Percentiles rank a stretch among this genome's conserved stretches.
Conservation (phyloP, 768 basidiomycete species). For the Pisolithus tinctorius region DNA sequence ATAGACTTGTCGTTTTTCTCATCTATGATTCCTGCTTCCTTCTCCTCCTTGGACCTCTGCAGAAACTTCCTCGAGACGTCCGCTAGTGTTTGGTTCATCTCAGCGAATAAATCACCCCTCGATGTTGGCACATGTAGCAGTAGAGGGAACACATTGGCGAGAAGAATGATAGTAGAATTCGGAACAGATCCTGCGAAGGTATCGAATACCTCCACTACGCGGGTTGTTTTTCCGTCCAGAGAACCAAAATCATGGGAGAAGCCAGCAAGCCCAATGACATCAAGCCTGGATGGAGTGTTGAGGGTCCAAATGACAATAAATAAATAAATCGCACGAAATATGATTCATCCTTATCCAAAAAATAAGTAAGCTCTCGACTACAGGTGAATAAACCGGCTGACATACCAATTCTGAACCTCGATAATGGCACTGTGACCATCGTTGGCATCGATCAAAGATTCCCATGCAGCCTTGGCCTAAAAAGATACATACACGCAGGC, state of each 20-base stretch:
- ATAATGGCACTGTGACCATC: slow-evolving; percentile 1
- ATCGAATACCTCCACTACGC: slow-evolving; percentile 22
- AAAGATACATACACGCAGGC: background rate
- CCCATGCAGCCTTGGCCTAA: slow-evolving; percentile 17
- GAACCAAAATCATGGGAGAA: slow-evolving; percentile 33
- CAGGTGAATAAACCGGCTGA: background rate
- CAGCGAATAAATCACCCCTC: slow-evolving; percentile 14
- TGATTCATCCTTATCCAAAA: slow-evolving; percentile 3
- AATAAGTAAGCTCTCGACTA: background rate
- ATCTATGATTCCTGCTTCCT: no score
- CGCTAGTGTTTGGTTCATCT: slow-evolving; percentile 24
- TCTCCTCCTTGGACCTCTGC: background rate
- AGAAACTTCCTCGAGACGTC: slow-evolving; percentile 29
- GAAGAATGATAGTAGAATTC: slow-evolving; percentile 12
- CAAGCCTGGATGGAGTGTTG: slow-evolving; percentile 23
- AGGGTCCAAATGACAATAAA: background rate
- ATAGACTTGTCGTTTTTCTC: no score
- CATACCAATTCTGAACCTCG: slow-evolving; percentile 7
- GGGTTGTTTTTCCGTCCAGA: slow-evolving; percentile 28
- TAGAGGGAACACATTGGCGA: slow-evolving; percentile 26
- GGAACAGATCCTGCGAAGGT: slow-evolving; percentile 8
- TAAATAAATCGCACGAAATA: background rate
- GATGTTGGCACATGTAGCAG: slow-evolving; percentile 28
- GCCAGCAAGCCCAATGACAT: slow-evolving; percentile 28
- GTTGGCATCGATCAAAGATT: background rate